These are phyloP conservation scores for Lasiosphaeria ovina DNA, from an alignment of 495 filamentous ascomycete species.

Conservation along the genomic window DNA sequence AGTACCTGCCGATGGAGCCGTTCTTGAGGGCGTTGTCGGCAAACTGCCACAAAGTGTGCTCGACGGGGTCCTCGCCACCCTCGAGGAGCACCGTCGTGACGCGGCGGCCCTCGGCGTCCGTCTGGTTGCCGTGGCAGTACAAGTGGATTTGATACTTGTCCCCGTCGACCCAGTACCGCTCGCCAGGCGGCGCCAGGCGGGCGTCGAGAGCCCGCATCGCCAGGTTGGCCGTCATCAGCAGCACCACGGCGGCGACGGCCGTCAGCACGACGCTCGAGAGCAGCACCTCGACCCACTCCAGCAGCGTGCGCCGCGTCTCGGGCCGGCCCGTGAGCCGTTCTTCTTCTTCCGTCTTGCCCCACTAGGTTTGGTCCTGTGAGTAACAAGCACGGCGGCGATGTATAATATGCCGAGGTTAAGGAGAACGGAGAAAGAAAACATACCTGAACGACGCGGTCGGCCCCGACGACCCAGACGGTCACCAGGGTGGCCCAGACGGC, in stretches of 20 bases:
- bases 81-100: constrained; percentile 77
- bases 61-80: constrained; percentile 73
- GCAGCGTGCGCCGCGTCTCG: constrained; percentile 76
- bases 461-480: constrained; percentile 41
- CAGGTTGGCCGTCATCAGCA: constrained; percentile 76
- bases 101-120: constrained; percentile 46
- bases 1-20: constrained; percentile 80
- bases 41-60: constrained; percentile 71
- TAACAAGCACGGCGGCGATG: too few relatives aligned
- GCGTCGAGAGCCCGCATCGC: constrained; percentile 75
- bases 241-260: constrained; percentile 59
- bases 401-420: too few relatives aligned
- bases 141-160: constrained; percentile 83
- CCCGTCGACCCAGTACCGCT: constrained; percentile 73
- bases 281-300: constrained; percentile 82
- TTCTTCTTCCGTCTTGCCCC: constrained; percentile 91
- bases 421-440: too few relatives aligned
- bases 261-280: constrained; percentile 67
- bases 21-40: constrained; percentile 63
- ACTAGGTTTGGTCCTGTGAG: constrained; percentile 27
- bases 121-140: constrained; percentile 71
- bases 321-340: constrained; percentile 86
- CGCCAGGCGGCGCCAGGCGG: constrained; percentile 65
- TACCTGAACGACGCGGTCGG: constrained; percentile 60
- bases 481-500: constrained; percentile 66